These are phyloP conservation scores for Paecilomyces sp. DNA, from an alignment of 2,329 filamentous ascomycete species.

Conservation along the genomic window DNA sequence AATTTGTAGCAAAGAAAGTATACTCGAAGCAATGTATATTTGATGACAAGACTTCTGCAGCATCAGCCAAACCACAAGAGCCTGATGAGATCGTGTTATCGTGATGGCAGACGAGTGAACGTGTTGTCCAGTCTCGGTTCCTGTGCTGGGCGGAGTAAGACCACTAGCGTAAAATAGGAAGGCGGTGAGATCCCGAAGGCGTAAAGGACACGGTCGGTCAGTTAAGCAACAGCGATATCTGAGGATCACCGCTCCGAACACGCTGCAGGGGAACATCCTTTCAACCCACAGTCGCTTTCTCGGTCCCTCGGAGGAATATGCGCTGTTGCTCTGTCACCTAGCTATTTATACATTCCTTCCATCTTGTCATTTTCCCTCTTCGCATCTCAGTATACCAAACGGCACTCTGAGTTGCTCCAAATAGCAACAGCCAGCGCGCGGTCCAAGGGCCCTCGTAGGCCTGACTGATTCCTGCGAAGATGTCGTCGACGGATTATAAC, in stretches of 20 bases:
- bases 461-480: constrained; percentile 31
- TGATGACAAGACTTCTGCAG: neutral
- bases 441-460: constrained; percentile 5
- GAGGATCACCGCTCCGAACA: neutral
- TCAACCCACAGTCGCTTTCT: neutral
- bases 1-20: neutral
- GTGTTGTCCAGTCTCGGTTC: neutral
- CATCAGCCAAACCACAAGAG: neutral
- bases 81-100: neutral
- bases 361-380: neutral
- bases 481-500: constrained; percentile 90
- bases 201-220: constrained; percentile 30
- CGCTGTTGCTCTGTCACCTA: neutral
- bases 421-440: neutral
- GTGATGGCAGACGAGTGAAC: neutral
- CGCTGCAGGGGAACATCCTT: neutral
- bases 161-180: constrained; percentile 6
- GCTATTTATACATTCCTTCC: neutral
- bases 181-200: constrained; percentile 18
- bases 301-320: neutral
- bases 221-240: neutral
- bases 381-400: neutral
- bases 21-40: neutral
- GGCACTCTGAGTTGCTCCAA: neutral
- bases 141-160: neutral